phyloP scores from a whole-genome alignment of 768 basidiomycete species.

The Lactarius hengduanensis region DNA sequence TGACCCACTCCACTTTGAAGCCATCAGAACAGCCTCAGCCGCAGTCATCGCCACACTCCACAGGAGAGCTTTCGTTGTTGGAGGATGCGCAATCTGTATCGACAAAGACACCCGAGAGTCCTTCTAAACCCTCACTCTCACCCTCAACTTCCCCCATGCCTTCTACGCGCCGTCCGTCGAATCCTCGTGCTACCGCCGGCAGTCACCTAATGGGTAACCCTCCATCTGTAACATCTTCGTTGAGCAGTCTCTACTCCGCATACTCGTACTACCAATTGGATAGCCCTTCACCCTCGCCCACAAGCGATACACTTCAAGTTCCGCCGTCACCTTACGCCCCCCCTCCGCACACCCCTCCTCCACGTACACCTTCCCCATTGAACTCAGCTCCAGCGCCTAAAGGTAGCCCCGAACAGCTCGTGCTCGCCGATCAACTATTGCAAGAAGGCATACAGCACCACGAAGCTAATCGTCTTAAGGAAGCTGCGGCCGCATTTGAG shows the following conservation, averaged over 20 bases:
- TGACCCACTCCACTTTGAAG: constrained; percentile 10
- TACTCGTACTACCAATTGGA: constrained; percentile 37
- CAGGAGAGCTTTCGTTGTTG: constrained; percentile 8
- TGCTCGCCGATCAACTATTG: constrained; percentile 60
- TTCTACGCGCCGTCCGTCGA: not conserved
- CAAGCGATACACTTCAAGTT: constrained; percentile 25
- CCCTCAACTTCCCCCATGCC: constrained; percentile 9
- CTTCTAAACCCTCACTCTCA: not conserved
- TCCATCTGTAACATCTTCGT: constrained; percentile 23
- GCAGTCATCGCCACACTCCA: constrained; percentile 11
- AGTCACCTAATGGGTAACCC: constrained; percentile 19
- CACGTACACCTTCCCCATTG: constrained; percentile 5
- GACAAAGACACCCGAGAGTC: not conserved
- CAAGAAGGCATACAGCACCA: constrained; percentile 78
- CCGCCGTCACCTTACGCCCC: constrained; percentile 23
- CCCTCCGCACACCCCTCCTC: constrained; percentile 13
- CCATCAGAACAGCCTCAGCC: constrained; percentile 13
- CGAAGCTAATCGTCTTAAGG: constrained; percentile 65
- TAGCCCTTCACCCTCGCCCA: constrained; percentile 22
- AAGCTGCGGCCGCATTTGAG: constrained; percentile 75
- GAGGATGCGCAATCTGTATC: constrained; percentile 17
- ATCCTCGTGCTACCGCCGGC: constrained; percentile 22
- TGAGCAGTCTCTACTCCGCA: constrained; percentile 33
- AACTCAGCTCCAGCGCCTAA: constrained; percentile 19
- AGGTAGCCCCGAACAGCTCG: constrained; percentile 33